Base-by-base conservation (phyloP, 2,329 filamentous ascomycete species). In the Madurella fahalii region DNA sequence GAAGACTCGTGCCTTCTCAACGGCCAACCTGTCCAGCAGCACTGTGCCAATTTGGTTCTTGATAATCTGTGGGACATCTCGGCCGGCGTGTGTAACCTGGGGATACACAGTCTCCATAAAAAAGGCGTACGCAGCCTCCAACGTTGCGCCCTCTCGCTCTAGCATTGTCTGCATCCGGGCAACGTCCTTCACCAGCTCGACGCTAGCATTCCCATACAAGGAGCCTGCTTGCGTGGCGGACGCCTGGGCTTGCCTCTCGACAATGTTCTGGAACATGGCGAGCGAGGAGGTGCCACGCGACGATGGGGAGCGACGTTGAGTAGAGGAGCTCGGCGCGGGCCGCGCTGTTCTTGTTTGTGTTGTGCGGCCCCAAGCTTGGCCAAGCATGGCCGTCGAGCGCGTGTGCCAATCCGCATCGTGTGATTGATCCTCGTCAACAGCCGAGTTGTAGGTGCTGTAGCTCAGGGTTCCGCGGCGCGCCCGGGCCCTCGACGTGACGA, bases 91-190 rank as follows among this genome's bases (percentile, higher is more conserved):
- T 12, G 41, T 56, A 40, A 73, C 54, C 25, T 59, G 59, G 11
- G 71, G 71, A 40, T 68, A 67, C 13, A 68, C 58, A n/a, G 54
- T 57, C 9, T 56, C 57, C 37, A 67, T 59, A 50, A 75, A 66
- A 59, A 72, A 73, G 15, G 64, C 61, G 46, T 66, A 68, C 31
- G 64, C 64, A 4, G 51, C 51, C 4, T 62, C 58, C 1, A 59
- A 41, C 1, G 61, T 52, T 12, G 56, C 54, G 18, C 53, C 53
- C 16, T 63, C 55, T 30, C 54, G 47, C 15, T 58, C 57, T 44
- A 68, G 56, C 63, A 70, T 64, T 39, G 61, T 58, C 39, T 65
- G 60, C 42, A 71, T 60, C 54, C 55, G 61, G 13, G 65, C 58
- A 13, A 69, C 54, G 39, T 68, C 60, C 43, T 64, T 62, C 37